phyloP scores from a whole-genome alignment of 192 early-diverging fungal species.

The Jimgerdemannia flammicorona region DNA sequence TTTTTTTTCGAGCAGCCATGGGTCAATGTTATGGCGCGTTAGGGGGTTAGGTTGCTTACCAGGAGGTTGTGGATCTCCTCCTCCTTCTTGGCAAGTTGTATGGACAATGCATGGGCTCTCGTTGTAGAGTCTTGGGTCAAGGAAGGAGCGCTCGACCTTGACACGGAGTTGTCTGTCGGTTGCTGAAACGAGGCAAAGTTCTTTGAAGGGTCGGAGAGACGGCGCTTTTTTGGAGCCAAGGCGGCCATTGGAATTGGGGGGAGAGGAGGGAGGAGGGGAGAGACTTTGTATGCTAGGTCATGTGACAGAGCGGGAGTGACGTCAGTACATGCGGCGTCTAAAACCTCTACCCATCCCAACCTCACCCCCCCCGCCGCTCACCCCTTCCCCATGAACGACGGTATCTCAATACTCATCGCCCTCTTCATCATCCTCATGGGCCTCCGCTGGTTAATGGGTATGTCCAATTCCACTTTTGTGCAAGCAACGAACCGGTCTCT shows the following conservation, averaged over 20 bases:
- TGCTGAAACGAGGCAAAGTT: not conserved
- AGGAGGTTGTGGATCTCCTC: not conserved
- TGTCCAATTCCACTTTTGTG: not conserved
- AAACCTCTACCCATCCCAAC: not conserved
- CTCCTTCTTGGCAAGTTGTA: not conserved
- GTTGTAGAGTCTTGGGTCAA: not conserved
- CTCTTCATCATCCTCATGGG: conserved; percentile 55
- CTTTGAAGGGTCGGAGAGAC: not conserved
- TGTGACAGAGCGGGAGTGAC: not conserved
- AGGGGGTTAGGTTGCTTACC: not conserved
- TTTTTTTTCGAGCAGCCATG: no score
- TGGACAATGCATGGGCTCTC: not conserved
- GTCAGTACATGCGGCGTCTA: not conserved
- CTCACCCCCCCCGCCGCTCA: not conserved
- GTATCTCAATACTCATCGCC: conserved; percentile 52
- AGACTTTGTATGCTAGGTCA: not conserved
- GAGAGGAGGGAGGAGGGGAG: not conserved
- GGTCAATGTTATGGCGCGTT: no score
- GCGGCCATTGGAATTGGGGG: not conserved
- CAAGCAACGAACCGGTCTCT: not conserved
- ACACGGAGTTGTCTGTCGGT: not conserved
- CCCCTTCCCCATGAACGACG: conserved; percentile 46
- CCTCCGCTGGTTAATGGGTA: conserved; percentile 56
- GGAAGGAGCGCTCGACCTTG: not conserved
- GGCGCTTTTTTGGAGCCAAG: not conserved